Percentiles rank a stretch among this genome's conserved stretches.
Conservation (phyloP, 305 asterid species). For the Fraxinus baroniana region DNA sequence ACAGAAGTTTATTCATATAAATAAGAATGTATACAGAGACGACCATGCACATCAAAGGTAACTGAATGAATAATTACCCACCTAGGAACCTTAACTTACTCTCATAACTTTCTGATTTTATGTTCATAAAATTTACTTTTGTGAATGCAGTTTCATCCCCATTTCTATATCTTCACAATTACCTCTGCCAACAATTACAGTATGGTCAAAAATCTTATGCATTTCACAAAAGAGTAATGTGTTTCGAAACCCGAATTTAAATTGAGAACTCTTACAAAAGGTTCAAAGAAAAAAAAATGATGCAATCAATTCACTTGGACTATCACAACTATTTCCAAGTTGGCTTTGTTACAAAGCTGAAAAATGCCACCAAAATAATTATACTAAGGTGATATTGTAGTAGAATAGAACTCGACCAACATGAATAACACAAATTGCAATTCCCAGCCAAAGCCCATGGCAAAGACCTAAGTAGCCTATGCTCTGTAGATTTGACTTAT, state of each 20-base stretch:
- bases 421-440: not conserved
- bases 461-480: not conserved
- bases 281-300: not conserved
- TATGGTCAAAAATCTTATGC: not conserved
- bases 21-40: not conserved
- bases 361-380: not conserved
- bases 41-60: not conserved
- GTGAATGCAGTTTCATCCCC: not conserved
- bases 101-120: not conserved
- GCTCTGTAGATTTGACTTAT: not conserved
- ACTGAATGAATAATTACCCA: not conserved
- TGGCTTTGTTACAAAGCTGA: not conserved
- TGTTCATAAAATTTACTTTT: not conserved
- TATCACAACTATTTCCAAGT: not conserved
- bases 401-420: not conserved
- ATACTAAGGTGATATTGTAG: not conserved
- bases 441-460: not conserved
- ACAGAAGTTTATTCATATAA: not conserved
- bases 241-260: not conserved
- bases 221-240: not conserved
- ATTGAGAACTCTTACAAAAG: not conserved
- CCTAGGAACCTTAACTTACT: not conserved
- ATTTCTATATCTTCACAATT: not conserved
- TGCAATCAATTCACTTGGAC: not conserved
- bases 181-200: not conserved